Percentiles rank a stretch among this genome's conserved stretches.
Evolutionary conservation across 257 asterid species (phyloP).

Genomic region (Ehretia macrophylla): DNA sequence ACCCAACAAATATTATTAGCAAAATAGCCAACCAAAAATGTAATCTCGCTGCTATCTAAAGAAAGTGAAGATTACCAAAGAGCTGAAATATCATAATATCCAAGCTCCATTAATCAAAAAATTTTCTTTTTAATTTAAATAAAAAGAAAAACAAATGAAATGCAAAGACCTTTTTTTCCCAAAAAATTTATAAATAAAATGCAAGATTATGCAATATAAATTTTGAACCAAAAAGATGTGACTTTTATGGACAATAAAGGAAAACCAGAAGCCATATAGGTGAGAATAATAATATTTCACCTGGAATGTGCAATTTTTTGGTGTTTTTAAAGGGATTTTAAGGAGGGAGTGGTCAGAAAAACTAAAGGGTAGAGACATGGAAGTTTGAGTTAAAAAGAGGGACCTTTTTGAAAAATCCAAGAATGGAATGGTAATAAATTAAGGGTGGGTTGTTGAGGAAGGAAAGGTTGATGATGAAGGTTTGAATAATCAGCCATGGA

Average conservation of each 20-base stretch:
- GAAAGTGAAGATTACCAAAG: neutral
- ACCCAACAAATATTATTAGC: too few species aligned
- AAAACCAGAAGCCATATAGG: neutral
- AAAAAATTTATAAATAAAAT: neutral
- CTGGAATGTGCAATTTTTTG: conserved; percentile 3
- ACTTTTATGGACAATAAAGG: neutral
- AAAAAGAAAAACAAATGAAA: neutral
- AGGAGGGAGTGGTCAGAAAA: neutral
- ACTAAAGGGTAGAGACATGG: neutral
- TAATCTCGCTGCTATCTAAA: too few species aligned
- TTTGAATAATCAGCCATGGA: conserved; percentile 16
- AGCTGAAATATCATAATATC: neutral
- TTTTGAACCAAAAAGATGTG: neutral
- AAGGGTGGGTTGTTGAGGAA: neutral
- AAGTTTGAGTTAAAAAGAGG: neutral
- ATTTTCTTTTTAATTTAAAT: too few species aligned
- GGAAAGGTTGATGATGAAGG: neutral
- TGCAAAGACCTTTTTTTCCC: neutral
- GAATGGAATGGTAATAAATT: neutral
- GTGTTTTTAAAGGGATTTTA: conserved; percentile 1
- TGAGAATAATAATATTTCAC: neutral
- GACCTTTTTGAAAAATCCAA: neutral
- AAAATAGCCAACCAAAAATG: too few species aligned
- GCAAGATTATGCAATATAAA: neutral
- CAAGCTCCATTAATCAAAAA: neutral